Base-by-base conservation (phyloP, 2,329 filamentous ascomycete species). In the Coccinonectria pachysandricola region DNA sequence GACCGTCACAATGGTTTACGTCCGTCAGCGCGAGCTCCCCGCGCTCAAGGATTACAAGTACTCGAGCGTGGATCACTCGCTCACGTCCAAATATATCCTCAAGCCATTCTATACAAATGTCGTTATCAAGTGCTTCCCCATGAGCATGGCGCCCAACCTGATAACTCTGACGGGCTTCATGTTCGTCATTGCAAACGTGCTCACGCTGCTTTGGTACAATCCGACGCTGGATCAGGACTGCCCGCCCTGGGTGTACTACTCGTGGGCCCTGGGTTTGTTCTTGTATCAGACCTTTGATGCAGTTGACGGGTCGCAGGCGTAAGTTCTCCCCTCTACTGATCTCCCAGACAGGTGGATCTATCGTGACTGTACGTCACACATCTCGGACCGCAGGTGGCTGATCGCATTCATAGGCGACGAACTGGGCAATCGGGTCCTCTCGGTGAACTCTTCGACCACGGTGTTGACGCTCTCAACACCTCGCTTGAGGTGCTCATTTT, bases 281-380 rank as follows among this genome's bases (percentile, higher is more conserved):
- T 56, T 96, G 26, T 98, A 98, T 58, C 91, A 98, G 69, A 96
- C 88, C 2, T 95, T 98, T 59, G 91, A 98, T 58, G 91, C 88
- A 2, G 86, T 96, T 14, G 91, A 98, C 57, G 91, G 91, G 27
- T 72, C 80, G 15, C 91, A 98, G 55, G 91, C 91, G 76, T 85
- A 66, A 53, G 80, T 71, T 36, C 17, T 23, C 23, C 13, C 2
- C 15, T 23, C 13, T 8, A 13, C n/a, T 21, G 26, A 21, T 11
- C 13, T 12, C 10, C 23, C 8, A 32, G 12, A 13, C 16, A 10
- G 15, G 23, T 12, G n/a, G 3, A 18, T 14, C 12, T 12, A 9
- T 19, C 14, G 23, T 12, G 19, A 30, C 23, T 28, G 19, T 4
- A 25, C 20, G 32, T 43, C 8, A 40, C 22, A 23, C 11, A 14